Evolutionary conservation across 305 asterid species (phyloP).

Genomic region (Vinca major): DNA sequence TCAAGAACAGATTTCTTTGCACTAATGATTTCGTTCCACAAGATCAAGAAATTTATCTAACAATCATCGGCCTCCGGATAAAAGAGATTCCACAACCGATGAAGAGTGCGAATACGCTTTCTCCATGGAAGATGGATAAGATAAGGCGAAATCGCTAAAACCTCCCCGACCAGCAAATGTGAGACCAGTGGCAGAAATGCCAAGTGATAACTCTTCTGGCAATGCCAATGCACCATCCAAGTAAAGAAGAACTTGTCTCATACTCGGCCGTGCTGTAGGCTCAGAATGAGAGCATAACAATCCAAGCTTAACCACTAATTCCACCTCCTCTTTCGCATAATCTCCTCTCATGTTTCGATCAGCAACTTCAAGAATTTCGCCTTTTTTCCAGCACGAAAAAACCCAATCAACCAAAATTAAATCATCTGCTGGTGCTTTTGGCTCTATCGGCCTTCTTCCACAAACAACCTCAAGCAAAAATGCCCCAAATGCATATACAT

Average conservation of each 20-base stretch:
- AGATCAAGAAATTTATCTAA: too few relatives aligned
- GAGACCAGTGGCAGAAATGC: conserved; percentile 1
- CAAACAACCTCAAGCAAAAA: conserved; percentile 53
- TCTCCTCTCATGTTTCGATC: conserved; percentile 24
- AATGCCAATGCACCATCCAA: conserved; percentile 41
- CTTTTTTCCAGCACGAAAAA: conserved; percentile 21
- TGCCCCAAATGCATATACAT: conserved; percentile 66
- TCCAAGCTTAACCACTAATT: conserved; percentile 44
- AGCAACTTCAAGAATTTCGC: conserved; percentile 23
- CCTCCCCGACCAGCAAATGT: conserved; percentile 19
- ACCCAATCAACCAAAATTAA: conserved; percentile 29
- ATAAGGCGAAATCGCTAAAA: conserved; percentile 33
- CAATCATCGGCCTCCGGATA: conserved; percentile 34
- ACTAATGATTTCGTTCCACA: too few relatives aligned
- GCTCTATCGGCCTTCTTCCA: conserved; percentile 39
- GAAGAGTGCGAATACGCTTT: conserved; percentile 20
- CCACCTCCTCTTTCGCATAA: conserved; percentile 29
- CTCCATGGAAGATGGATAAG: conserved; percentile 26
- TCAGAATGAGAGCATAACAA: conserved; percentile 39
- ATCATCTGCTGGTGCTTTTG: conserved; percentile 18
- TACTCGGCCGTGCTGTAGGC: conserved; percentile 37
- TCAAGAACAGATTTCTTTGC: too few relatives aligned
- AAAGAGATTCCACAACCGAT: conserved; percentile 27
- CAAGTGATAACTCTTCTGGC: conserved; percentile 21
- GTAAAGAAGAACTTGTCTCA: conserved; percentile 41